Evolutionary conservation across 129 eudicot genomes (phyloP).

Genomic region (Solidago caesia): DNA sequence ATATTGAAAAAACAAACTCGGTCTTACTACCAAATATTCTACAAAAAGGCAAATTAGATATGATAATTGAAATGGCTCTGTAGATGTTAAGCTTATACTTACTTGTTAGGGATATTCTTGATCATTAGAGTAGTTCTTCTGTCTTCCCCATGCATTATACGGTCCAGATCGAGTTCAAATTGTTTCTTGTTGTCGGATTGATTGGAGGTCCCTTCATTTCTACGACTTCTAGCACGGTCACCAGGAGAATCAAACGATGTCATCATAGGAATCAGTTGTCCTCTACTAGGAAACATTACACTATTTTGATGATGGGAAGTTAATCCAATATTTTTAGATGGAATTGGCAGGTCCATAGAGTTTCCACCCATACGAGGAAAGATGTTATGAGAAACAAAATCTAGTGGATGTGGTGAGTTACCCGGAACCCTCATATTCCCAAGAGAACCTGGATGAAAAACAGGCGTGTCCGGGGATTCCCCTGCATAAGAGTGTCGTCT

Average conservation of each 20-base stretch:
- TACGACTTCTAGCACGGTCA: slow-evolving; percentile 67
- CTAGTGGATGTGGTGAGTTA: slow-evolving; percentile 66
- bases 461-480: slow-evolving; percentile 63
- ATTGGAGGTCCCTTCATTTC: slow-evolving; percentile 62
- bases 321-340: slow-evolving; percentile 60
- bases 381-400: slow-evolving; percentile 56
- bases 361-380: slow-evolving; percentile 69
- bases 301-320: slow-evolving; percentile 66
- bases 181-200: slow-evolving; percentile 87
- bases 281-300: slow-evolving; percentile 65
- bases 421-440: slow-evolving; percentile 80
- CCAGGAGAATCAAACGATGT: slow-evolving; percentile 65
- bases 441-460: slow-evolving; percentile 77
- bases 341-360: slow-evolving; percentile 65
- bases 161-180: slow-evolving; percentile 87
- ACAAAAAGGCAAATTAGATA: background rate
- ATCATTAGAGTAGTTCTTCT: slow-evolving; percentile 94
- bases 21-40: background rate
- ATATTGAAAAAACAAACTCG: background rate
- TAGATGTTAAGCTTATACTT: slow-evolving; percentile 29
- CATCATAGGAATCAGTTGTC: slow-evolving; percentile 74
- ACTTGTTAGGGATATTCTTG: slow-evolving; percentile 99
- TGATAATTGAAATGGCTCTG: background rate
- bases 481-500: slow-evolving; percentile 66
- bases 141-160: slow-evolving; percentile 84